Conservation (phyloP, 768 basidiomycete species). For the Amanita subjunquillea region DNA sequence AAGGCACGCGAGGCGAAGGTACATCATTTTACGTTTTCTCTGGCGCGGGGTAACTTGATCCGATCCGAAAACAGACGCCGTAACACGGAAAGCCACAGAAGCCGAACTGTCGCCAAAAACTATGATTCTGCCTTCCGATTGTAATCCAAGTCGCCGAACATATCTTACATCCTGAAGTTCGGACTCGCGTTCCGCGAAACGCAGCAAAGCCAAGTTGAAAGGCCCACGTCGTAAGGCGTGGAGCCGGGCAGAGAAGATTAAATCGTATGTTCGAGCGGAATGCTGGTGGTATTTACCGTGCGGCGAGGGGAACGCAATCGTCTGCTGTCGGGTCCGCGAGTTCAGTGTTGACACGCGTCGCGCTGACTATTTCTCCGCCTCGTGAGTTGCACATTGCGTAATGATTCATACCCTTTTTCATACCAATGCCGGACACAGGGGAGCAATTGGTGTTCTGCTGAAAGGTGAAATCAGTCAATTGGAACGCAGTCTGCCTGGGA, state of each 20-base stretch:
- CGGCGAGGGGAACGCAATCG: background rate
- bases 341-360: constrained; percentile 28
- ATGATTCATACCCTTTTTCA: background rate
- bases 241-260: constrained; percentile 80
- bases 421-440: constrained; percentile 19
- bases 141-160: constrained; percentile 68
- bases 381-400: constrained; percentile 22
- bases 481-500: constrained; percentile 39
- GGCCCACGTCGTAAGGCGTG: constrained; percentile 61
- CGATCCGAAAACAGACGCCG: constrained; percentile 19
- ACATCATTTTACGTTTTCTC: background rate
- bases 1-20: background rate
- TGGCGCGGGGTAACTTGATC: too few species aligned
- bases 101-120: constrained; percentile 55
- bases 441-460: constrained; percentile 41
- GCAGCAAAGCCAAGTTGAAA: constrained; percentile 41
- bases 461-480: constrained; percentile 34
- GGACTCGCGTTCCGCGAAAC: constrained; percentile 25
- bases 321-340: constrained; percentile 10
- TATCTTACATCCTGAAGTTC: constrained; percentile 60
- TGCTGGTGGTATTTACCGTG: constrained; percentile 6
- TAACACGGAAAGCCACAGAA: constrained; percentile 60
- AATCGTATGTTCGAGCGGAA: constrained; percentile 33
- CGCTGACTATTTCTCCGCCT: constrained; percentile 38
- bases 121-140: constrained; percentile 61